Evolutionary conservation across 345 rosid species (phyloP), one percentile per base, ranked within the genome.

Genomic region (Salix suchowensis): DNA sequence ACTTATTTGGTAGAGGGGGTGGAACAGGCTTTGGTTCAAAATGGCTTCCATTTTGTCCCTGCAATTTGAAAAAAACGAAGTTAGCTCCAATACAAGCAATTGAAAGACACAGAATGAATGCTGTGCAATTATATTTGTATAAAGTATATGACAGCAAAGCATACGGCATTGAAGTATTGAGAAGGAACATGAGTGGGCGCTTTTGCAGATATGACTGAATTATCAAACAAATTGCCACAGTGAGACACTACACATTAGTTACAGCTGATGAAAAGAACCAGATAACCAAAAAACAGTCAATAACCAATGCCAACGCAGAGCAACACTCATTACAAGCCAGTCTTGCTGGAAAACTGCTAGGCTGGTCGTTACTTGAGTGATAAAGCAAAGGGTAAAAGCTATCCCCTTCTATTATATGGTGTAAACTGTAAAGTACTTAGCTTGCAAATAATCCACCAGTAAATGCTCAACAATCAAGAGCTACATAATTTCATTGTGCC

Each of bases 31-130:
- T 96, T 76, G 96, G 97, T 75, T 96, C 99, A 85, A 93, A 92
- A 77, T 96, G 99, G 82, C 99, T 96, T 76, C 99, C 99, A 61
- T 82, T 93, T 91, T 96, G 99, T 19, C 99, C 99, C 99, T 96
- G 89, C 80, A 84, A 62, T 77, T 83, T 64, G 34, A 34, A 40
- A 67, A 70, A 67, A 70, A 30, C 2, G 2, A 2, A 79, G 44
- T 79, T 74, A 54, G 44, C 60, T 11, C 61, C 65, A 48, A 75
- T 21, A 73, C 54, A 48, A 68, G n/a, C 18, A 72, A 71, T 30
- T 9, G 32, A 75, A 73, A n/a, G 64, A 36, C 19, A 36, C 23
- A 50, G 74, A 74, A 42, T 69, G 44, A 66, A 13, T n/a, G 71
- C 50, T 77, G 26, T 34, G 64, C 21, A 60, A 42, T 39, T 61